Conservation (phyloP, 2,329 filamentous ascomycete species). For the Colletotrichum abscissum region DNA sequence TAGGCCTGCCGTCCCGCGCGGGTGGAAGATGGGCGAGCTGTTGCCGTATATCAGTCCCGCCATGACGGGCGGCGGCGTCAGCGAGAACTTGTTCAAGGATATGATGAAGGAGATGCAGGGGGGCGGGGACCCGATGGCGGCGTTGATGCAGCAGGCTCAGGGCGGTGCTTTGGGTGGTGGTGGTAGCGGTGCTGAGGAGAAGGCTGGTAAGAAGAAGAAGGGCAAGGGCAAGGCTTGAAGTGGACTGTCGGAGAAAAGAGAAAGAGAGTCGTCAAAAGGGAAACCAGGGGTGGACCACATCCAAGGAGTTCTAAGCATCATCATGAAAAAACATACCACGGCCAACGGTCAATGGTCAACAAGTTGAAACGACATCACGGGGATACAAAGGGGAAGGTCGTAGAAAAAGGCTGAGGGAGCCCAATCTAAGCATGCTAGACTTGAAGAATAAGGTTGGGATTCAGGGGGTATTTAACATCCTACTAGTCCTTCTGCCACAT, state of each 20-base stretch:
- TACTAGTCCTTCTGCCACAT: conserved; percentile 24
- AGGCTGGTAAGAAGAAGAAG: conserved; percentile 63
- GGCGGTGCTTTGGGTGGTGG: conserved; percentile 41
- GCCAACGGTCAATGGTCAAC: background rate
- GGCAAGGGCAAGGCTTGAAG: conserved; percentile 55
- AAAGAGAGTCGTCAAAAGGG: background rate
- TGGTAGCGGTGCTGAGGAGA: conserved; percentile 44
- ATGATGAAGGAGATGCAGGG: conserved; percentile 93
- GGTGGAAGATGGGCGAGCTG: conserved; percentile 90
- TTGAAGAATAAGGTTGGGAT: background rate
- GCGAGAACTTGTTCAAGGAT: conserved; percentile 93
- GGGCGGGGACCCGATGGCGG: conserved; percentile 58
- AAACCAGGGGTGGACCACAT: background rate
- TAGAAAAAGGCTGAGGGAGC: background rate
- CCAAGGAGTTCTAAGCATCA: background rate
- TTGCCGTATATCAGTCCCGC: conserved; percentile 90
- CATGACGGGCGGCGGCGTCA: conserved; percentile 91
- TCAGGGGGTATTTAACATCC: conserved; percentile 29
- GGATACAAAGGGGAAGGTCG: background rate
- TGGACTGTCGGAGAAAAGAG: background rate
- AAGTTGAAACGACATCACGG: background rate
- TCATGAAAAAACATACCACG: background rate
- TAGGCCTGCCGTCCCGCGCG: conserved; percentile 79
- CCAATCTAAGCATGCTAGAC: background rate
- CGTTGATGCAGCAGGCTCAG: conserved; percentile 51